Evolutionary conservation across 257 asterid genomes (phyloP).

Genomic region (Ophiorrhiza pumila): DNA sequence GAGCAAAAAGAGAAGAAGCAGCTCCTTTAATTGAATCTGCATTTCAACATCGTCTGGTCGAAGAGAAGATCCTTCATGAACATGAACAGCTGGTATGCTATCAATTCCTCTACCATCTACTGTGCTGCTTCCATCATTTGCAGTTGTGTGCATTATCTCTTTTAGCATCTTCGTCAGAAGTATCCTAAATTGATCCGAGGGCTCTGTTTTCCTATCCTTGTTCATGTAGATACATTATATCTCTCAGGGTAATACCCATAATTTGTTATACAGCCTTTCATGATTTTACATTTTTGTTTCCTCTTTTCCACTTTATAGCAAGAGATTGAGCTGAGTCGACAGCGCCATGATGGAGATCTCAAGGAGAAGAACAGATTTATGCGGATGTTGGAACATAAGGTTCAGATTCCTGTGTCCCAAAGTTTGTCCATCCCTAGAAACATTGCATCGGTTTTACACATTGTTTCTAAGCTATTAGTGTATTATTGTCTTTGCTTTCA

Average conservation of each 20-base stretch:
- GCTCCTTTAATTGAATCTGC: slow-evolving; percentile 33
- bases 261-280: neutral
- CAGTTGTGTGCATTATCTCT: too few relatives aligned
- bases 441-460: too few relatives aligned
- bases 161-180: neutral
- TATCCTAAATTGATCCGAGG: neutral
- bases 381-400: slow-evolving; percentile 26
- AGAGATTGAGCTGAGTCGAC: slow-evolving; percentile 30
- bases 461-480: neutral
- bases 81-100: slow-evolving; percentile 30
- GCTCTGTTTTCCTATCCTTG: neutral
- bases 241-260: neutral
- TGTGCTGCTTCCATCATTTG: neutral
- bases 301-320: slow-evolving; percentile 14
- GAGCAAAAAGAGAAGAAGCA: slow-evolving; percentile 44
- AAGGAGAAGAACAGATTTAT: slow-evolving; percentile 30
- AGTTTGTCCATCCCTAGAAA: neutral
- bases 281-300: neutral
- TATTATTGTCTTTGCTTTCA: neutral
- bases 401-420: neutral
- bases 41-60: slow-evolving; percentile 28
- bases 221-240: neutral
- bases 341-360: slow-evolving; percentile 29
- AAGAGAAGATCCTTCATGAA: slow-evolving; percentile 33
- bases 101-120: neutral